A percentile compares a stretch with the other conserved stretches of the same genome.
Conservation (phyloP, 345 rosid genomes). For the Acer negundo region DNA sequence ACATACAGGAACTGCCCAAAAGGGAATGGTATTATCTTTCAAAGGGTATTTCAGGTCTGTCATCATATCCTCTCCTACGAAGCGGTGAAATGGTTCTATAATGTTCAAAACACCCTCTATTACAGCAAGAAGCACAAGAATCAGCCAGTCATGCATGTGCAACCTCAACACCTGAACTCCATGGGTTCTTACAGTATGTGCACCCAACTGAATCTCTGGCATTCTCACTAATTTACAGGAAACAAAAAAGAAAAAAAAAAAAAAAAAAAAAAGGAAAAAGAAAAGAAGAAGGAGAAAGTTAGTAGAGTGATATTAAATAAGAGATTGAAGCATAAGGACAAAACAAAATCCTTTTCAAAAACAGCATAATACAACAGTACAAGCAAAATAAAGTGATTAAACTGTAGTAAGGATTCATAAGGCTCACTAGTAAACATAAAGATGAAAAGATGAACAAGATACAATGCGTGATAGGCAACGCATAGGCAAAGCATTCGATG, state of each 20-base stretch:
- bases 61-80: constrained; percentile 84
- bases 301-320: not conserved
- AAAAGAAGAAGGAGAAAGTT: not conserved
- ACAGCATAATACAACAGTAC: not conserved
- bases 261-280: not conserved
- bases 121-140: constrained; percentile 65
- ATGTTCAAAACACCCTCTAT: constrained; percentile 60
- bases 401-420: not conserved
- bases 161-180: constrained; percentile 67
- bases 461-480: not conserved
- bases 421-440: not conserved
- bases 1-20: constrained; percentile 92
- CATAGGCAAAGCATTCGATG: not conserved
- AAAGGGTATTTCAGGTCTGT: constrained; percentile 78
- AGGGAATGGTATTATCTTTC: constrained; percentile 69
- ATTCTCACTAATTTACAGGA: constrained; percentile 34
- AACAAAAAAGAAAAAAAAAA: constrained; percentile 2
- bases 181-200: constrained; percentile 74
- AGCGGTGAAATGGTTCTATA: constrained; percentile 89
- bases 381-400: not conserved
- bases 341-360: not conserved
- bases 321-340: not conserved
- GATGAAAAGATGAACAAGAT: not conserved
- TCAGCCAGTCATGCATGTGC: constrained; percentile 92
- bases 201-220: constrained; percentile 80